Conservation (phyloP, 106 monocot species). For the Iris macrosiphon region DNA sequence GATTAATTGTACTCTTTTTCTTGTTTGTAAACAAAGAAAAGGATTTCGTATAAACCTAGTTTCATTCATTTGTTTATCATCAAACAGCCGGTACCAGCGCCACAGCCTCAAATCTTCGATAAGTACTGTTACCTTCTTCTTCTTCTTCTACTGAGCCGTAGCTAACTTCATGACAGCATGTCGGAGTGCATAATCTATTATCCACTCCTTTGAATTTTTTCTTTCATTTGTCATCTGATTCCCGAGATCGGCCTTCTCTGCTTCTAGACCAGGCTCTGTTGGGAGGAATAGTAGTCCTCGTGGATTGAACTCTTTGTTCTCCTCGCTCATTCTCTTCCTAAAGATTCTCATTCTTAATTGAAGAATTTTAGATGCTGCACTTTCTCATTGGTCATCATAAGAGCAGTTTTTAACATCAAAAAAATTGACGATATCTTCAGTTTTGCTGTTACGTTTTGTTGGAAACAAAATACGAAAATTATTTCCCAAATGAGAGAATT, state of each 20-base stretch:
- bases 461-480: too few relatives aligned
- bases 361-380: background rate
- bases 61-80: too few relatives aligned
- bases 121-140: constrained; percentile 60
- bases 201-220: constrained; percentile 69
- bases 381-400: background rate
- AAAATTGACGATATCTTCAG: background rate
- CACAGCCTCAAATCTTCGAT: constrained; percentile 75
- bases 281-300: constrained; percentile 48
- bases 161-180: constrained; percentile 38
- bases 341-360: constrained; percentile 5
- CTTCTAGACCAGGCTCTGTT: constrained; percentile 47
- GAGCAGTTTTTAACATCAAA: background rate
- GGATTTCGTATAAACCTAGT: too few relatives aligned
- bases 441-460: too few relatives aligned
- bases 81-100: too few relatives aligned
- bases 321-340: constrained; percentile 10
- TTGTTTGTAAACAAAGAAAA: too few relatives aligned
- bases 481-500: too few relatives aligned
- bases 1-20: too few relatives aligned
- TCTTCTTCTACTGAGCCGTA: constrained; percentile 32
- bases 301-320: constrained; percentile 47
- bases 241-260: constrained; percentile 66
- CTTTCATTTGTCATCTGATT: constrained; percentile 59
- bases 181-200: constrained; percentile 73